Conservation (phyloP, 2,329 filamentous ascomycete species). For the Rutstroemia sp. region DNA sequence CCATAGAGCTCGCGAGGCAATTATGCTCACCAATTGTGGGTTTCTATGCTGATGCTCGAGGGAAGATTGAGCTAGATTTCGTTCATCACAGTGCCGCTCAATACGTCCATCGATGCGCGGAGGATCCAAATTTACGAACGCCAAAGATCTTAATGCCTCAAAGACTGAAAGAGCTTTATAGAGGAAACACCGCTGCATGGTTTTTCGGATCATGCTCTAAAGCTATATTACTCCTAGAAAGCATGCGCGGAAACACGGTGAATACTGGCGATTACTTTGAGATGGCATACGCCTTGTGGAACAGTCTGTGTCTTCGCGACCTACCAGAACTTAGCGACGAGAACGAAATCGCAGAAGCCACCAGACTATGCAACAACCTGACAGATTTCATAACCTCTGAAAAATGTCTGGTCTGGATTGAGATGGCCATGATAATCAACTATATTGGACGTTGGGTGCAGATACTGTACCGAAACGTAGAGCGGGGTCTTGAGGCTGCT, state of each 20-base stretch:
- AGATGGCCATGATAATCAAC: constrained; percentile 1
- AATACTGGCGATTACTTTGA: neutral
- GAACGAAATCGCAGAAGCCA: neutral
- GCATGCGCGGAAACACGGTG: neutral
- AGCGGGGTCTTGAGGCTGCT: neutral
- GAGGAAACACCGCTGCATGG: neutral
- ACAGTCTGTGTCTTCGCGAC: neutral
- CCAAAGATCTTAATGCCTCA: neutral
- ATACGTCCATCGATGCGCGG: neutral
- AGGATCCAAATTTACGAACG: neutral
- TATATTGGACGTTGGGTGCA: neutral
- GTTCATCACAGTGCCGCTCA: neutral
- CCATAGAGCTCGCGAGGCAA: neutral
- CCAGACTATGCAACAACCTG: neutral
- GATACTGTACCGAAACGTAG: neutral
- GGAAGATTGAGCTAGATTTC: neutral
- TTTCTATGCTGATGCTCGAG: neutral
- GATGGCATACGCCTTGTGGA: neutral
- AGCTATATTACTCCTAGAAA: neutral
- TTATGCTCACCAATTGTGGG: neutral
- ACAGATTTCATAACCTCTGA: neutral
- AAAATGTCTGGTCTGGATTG: neutral
- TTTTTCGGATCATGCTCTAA: neutral
- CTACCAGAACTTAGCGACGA: neutral
- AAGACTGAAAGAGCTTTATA: neutral